A percentile compares a stretch with the other conserved stretches of the same genome.
These are phyloP conservation scores for Bolboschoenus planiculmis DNA, from an alignment of 176 grass and related monocot species.

Conservation along the genomic window DNA sequence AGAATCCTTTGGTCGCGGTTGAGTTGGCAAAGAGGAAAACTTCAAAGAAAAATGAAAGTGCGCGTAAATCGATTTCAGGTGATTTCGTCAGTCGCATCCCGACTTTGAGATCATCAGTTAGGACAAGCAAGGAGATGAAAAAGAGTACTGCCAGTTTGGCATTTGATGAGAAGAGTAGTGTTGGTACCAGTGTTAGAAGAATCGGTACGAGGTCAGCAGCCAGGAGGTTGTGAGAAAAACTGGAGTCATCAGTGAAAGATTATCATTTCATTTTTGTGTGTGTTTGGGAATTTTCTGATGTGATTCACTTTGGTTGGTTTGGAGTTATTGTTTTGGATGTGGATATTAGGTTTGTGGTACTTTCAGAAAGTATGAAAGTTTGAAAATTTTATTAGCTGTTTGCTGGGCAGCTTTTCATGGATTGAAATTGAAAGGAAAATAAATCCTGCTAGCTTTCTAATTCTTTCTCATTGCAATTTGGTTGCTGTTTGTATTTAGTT, in stretches of 20 bases:
- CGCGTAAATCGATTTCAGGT: conserved; percentile 44
- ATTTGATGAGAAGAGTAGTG: conserved; percentile 10
- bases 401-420: background rate
- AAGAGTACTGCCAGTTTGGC: conserved; percentile 13
- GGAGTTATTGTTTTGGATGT: background rate
- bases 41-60: conserved; percentile 45
- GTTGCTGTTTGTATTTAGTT: background rate
- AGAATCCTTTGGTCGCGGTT: conserved; percentile 66
- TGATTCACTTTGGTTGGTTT: conserved; percentile 1
- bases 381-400: background rate
- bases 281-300: background rate
- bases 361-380: background rate
- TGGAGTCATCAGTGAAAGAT: background rate
- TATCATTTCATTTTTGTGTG: background rate
- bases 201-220: conserved; percentile 1
- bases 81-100: conserved; percentile 22
- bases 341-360: conserved; percentile 9
- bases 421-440: background rate
- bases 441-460: background rate
- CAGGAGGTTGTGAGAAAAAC: conserved; percentile 1
- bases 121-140: conserved; percentile 76
- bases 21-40: conserved; percentile 50
- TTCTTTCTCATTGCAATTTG: background rate
- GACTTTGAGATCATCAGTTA: conserved; percentile 40
- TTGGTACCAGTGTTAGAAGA: conserved; percentile 11